Conservation (phyloP, 2,329 filamentous ascomycete genomes). For the Neonectria punicea region DNA sequence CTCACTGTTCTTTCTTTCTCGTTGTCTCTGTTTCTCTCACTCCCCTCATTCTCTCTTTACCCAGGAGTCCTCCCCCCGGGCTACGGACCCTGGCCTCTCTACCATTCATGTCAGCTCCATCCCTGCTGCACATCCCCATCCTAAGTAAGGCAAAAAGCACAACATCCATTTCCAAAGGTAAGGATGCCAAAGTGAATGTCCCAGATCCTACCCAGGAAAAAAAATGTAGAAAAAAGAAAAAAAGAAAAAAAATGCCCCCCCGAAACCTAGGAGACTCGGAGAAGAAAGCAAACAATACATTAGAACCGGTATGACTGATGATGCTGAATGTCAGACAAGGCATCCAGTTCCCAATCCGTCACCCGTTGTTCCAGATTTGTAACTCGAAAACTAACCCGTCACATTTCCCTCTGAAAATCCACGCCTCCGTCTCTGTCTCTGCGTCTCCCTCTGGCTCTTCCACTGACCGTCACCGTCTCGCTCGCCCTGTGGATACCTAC, state of each 20-base stretch:
- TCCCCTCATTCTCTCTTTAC: background rate
- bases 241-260: background rate
- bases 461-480: conserved; percentile 1
- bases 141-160: background rate
- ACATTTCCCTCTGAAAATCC: background rate
- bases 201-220: background rate
- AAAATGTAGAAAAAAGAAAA: background rate
- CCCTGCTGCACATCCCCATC: conserved; percentile 8
- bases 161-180: background rate
- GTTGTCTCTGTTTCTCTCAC: background rate
- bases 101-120: background rate
- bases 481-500: background rate
- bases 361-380: background rate
- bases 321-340: background rate
- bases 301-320: background rate
- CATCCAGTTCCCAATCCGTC: background rate
- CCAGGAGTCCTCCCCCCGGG: background rate
- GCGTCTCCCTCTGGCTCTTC: background rate
- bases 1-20: background rate
- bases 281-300: background rate
- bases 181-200: background rate
- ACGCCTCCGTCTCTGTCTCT: background rate
- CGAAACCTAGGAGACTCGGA: background rate
- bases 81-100: background rate
- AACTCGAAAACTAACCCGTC: background rate